These are phyloP conservation scores for Allium cepa DNA, from an alignment of 106 monocot species.

Conservation along the genomic window DNA sequence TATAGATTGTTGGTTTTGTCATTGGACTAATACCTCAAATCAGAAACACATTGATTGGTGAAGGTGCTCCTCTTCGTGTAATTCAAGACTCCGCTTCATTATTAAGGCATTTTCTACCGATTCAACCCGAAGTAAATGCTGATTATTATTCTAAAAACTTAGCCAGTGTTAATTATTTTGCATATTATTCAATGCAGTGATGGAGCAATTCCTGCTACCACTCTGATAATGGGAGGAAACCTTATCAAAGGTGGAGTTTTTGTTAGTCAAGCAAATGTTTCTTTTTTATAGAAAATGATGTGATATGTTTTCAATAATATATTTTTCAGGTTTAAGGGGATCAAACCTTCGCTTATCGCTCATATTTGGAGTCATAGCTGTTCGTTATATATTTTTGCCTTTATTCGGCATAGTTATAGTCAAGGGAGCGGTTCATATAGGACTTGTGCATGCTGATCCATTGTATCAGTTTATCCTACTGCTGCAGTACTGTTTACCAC, in stretches of 20 bases:
- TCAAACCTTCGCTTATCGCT: slow-evolving; percentile 26
- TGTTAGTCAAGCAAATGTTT: too few relatives aligned
- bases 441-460: slow-evolving; percentile 62
- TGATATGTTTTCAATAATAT: background rate
- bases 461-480: slow-evolving; percentile 57
- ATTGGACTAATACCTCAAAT: slow-evolving; percentile 55
- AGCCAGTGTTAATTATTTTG: background rate
- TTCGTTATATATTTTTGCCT: slow-evolving; percentile 50
- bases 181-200: slow-evolving; percentile 1
- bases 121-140: background rate
- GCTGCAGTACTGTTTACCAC: slow-evolving; percentile 59
- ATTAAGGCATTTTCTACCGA: slow-evolving; percentile 37
- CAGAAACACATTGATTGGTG: slow-evolving; percentile 50
- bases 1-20: slow-evolving; percentile 61
- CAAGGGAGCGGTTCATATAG: slow-evolving; percentile 39
- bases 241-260: slow-evolving; percentile 16
- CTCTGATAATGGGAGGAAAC: slow-evolving; percentile 24
- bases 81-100: slow-evolving; percentile 51
- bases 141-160: too few relatives aligned
- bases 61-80: slow-evolving; percentile 68
- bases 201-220: slow-evolving; percentile 16
- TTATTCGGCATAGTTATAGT: slow-evolving; percentile 40
- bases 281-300: background rate
- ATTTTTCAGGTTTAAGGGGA: slow-evolving; percentile 40
- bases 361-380: slow-evolving; percentile 34